Percentiles rank a stretch among this genome's conserved stretches.
Evolutionary conservation across 805 yeast species (phyloP).

Genomic region (Schwanniomyces vanrijiae): DNA sequence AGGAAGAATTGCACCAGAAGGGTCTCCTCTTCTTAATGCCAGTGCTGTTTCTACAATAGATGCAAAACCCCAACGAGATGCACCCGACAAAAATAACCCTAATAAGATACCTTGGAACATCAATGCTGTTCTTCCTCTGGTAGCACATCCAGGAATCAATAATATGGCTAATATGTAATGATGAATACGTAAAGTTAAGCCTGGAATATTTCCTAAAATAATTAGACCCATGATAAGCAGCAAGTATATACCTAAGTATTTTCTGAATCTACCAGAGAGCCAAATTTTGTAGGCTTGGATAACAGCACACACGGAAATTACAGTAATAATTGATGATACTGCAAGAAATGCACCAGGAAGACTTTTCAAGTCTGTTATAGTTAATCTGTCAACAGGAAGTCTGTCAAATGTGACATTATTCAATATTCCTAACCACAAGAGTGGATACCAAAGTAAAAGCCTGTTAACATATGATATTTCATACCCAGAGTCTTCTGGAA

Average conservation of each 20-base stretch:
- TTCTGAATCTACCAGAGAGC: constrained; percentile 68
- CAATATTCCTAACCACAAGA: constrained; percentile 80
- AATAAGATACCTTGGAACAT: constrained; percentile 80
- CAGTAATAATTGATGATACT: constrained; percentile 47
- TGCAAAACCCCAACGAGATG: constrained; percentile 91
- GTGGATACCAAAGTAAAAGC: constrained; percentile 67
- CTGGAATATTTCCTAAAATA: constrained; percentile 53
- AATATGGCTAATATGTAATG: constrained; percentile 75
- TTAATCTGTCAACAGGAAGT: constrained; percentile 83
- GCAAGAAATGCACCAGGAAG: constrained; percentile 80
- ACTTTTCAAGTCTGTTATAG: constrained; percentile 63
- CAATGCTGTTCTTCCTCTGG: constrained; percentile 67
- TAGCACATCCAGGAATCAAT: constrained; percentile 80
- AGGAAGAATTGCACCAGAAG: constrained; percentile 54
- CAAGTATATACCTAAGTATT: constrained; percentile 56
- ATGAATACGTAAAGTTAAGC: constrained; percentile 75
- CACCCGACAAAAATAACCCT: constrained; percentile 82
- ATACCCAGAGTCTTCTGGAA: constrained; percentile 4
- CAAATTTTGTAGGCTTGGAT: constrained; percentile 80
- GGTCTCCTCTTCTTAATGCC: constrained; percentile 71
- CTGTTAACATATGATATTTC: constrained; percentile 42
- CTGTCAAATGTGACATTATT: constrained; percentile 88
- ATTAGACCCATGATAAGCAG: constrained; percentile 44
- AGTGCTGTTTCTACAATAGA: constrained; percentile 77
- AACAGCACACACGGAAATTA: constrained; percentile 54